phyloP scores from a whole-genome alignment of 305 asterid genomes.

The Solanum hybrid region DNA sequence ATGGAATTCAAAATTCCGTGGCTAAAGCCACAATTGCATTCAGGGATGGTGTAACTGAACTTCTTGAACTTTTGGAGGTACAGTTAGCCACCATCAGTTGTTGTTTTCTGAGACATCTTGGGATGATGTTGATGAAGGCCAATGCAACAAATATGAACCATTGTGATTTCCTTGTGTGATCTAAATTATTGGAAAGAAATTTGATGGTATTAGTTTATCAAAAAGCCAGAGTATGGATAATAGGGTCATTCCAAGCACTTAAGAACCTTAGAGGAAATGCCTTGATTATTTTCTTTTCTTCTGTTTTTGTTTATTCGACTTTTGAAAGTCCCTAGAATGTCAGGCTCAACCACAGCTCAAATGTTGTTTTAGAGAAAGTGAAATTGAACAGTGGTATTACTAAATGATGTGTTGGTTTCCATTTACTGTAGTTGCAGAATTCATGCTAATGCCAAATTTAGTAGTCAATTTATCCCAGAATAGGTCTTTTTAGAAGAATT shows the following conservation, averaged over 20 bases:
- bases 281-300: background rate
- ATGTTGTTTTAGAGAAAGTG: background rate
- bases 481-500: background rate
- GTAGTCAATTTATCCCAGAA: background rate
- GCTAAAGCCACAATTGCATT: slow-evolving; percentile 57
- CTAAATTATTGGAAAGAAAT: background rate
- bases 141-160: background rate
- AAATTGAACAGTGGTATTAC: background rate
- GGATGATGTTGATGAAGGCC: background rate
- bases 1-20: slow-evolving; percentile 66
- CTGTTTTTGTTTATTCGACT: background rate
- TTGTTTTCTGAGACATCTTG: background rate
- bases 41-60: slow-evolving; percentile 82
- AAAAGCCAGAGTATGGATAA: background rate
- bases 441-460: background rate
- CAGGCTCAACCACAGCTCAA: background rate
- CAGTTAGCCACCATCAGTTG: background rate
- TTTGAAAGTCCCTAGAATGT: background rate
- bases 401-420: background rate
- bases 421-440: background rate
- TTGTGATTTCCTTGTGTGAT: background rate
- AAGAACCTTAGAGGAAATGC: background rate
- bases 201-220: background rate
- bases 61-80: slow-evolving; percentile 83
- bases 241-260: background rate